Base-by-base conservation (phyloP, 768 basidiomycete genomes). In the Phanerochaete carnosa region DNA sequence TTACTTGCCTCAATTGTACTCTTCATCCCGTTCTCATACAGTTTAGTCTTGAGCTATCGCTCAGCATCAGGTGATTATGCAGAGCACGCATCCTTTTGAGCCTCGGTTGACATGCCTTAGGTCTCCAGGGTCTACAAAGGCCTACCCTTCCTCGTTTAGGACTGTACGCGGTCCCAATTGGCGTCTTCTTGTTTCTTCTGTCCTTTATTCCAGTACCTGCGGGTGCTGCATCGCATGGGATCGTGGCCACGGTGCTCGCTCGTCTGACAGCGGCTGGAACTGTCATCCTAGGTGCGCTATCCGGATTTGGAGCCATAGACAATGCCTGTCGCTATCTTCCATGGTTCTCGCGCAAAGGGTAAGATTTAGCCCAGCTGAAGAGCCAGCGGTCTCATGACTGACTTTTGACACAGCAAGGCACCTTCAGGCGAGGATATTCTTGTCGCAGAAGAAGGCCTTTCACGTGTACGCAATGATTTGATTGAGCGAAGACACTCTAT, bases 251-350 rank as follows among this genome's bases (percentile, higher is more conserved):
- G 9, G 75, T 83, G 0, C 76, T 81, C 0, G 75, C 88, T 2
- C 83, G 91, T 12, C 78, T 93, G 15, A 83, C 88, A 22, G 88
- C 92, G 22, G 73, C 94, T 23, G 92, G 92, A 2, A 92, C 88
- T 0, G 77, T 87, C 30, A 82, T 92, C 58, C 84, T 94, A n/a
- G 92, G 92, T 5, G 69, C 86, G 2, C 77, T 94, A 5, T 91
- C 92, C 0, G 92, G 92, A 0, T 88, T 91, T 62, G 91, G 91
- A 63, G 87, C 90, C 2, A 77, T 89, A 51, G 85, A 80, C 63
- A 86, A 82, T 49, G 81, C 84, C 0, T 90, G 89, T 88, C 74
- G 72, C 5, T 85, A 80, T 66, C 69, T 88, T 13, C 84, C 85
- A 0, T 69, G 75, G 37, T 64, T 77, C 19, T 75, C 74, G 6